A percentile compares a stretch with the other conserved stretches of the same genome.
Evolutionary conservation across 805 yeast genomes (phyloP).

Genomic region (Pichia insulana): DNA sequence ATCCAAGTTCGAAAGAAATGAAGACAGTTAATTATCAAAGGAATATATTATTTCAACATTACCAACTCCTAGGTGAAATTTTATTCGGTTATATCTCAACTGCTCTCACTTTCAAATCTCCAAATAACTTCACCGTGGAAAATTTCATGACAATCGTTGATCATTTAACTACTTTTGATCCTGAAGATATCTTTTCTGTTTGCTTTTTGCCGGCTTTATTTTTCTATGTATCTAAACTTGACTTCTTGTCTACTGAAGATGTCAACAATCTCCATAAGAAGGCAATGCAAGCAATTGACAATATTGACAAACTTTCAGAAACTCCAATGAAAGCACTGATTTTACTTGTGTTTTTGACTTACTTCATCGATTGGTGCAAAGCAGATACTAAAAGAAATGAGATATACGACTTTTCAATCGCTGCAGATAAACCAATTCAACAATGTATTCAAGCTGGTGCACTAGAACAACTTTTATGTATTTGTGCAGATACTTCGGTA

Average conservation of each 20-base stretch:
- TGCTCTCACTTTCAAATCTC: slow-evolving; percentile 12
- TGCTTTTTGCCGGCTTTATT: slow-evolving; percentile 60
- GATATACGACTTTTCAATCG: slow-evolving; percentile 37
- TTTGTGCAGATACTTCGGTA: slow-evolving; percentile 47
- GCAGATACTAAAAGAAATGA: slow-evolving; percentile 32
- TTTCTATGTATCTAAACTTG: slow-evolving; percentile 33
- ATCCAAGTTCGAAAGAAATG: slow-evolving; percentile 35
- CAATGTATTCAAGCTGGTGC: slow-evolving; percentile 57
- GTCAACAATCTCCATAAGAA: slow-evolving; percentile 31
- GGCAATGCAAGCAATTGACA: slow-evolving; percentile 29
- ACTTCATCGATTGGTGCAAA: slow-evolving; percentile 64
- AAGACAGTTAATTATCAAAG: slow-evolving; percentile 50
- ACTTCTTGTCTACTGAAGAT: slow-evolving; percentile 28
- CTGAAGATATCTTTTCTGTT: slow-evolving; percentile 55
- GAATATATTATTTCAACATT: slow-evolving; percentile 53
- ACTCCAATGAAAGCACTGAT: slow-evolving; percentile 43
- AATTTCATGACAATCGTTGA: slow-evolving; percentile 34
- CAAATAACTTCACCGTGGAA: slow-evolving; percentile 26
- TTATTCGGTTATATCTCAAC: slow-evolving; percentile 39
- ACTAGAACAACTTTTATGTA: slow-evolving; percentile 54
- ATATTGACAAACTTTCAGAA: slow-evolving; percentile 35
- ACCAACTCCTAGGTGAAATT: slow-evolving; percentile 64
- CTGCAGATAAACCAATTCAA: slow-evolving; percentile 51
- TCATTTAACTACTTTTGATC: slow-evolving; percentile 39
- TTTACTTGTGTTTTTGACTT: slow-evolving; percentile 43